Percentiles rank a stretch among this genome's conserved stretches.
Evolutionary conservation across 495 filamentous ascomycete genomes (phyloP).

Genomic region (Xylaria scruposa): DNA sequence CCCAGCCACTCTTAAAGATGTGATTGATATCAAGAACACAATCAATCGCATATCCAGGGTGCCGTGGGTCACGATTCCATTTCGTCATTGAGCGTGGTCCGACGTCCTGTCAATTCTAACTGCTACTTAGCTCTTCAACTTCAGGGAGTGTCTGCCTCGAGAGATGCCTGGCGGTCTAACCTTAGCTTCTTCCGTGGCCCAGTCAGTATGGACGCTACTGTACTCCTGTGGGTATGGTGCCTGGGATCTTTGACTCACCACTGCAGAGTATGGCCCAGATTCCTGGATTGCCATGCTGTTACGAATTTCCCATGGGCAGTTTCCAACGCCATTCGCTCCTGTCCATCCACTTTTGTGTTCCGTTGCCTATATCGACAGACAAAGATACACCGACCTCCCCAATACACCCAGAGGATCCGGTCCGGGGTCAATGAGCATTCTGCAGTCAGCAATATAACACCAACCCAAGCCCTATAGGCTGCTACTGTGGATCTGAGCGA

Average conservation of each 20-base stretch:
- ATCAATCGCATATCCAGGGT: background rate
- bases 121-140: background rate
- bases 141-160: background rate
- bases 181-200: background rate
- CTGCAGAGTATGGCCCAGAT: background rate
- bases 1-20: slow-evolving; percentile 8
- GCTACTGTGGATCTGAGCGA: slow-evolving; percentile 12
- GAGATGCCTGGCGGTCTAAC: slow-evolving; percentile 7
- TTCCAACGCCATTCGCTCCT: background rate
- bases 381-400: slow-evolving; percentile 2
- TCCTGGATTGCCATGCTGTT: slow-evolving; percentile 15
- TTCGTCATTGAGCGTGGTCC: background rate
- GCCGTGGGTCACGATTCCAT: background rate
- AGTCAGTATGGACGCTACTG: background rate
- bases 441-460: background rate
- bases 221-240: slow-evolving; percentile 11
- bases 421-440: slow-evolving; percentile 11
- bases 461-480: slow-evolving; percentile 12
- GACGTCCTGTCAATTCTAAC: background rate
- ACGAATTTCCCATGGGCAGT: slow-evolving; percentile 3
- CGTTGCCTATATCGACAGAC: background rate
- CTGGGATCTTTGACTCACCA: slow-evolving; percentile 18
- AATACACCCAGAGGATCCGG: background rate
- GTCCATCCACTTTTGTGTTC: background rate
- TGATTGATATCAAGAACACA: background rate